Percentiles rank a stretch among this genome's conserved stretches.
phyloP scores from a whole-genome alignment of 768 basidiomycete genomes.

The Tremella mesenterica region DNA sequence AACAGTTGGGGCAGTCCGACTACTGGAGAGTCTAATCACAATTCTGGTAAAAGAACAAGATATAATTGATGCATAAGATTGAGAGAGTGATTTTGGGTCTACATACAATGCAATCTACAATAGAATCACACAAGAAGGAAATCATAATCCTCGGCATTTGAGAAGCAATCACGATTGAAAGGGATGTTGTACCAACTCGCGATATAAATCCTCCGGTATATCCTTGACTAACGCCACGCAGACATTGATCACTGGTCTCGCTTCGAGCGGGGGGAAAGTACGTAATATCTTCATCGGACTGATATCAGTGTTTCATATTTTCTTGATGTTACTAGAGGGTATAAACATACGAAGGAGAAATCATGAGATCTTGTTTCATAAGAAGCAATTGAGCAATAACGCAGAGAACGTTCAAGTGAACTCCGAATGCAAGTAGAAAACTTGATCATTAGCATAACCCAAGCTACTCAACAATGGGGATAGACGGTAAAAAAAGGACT shows the following conservation, averaged over 20 bases:
- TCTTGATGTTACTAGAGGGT: neutral
- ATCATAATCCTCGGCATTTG: too few species aligned
- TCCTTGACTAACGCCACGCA: slow-evolving; percentile 90
- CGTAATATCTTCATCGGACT: slow-evolving; percentile 93
- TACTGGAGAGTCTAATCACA: too few species aligned
- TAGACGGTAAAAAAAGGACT: slow-evolving; percentile 4
- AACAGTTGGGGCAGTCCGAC: too few species aligned
- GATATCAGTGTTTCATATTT: slow-evolving; percentile 5
- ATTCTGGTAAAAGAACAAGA: too few species aligned
- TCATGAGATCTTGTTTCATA: slow-evolving; percentile 84
- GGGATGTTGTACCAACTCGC: slow-evolving; percentile 39
- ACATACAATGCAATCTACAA: too few species aligned
- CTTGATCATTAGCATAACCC: slow-evolving; percentile 3
- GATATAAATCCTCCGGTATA: slow-evolving; percentile 56
- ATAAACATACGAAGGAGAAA: slow-evolving; percentile 63
- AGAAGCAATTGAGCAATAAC: slow-evolving; percentile 90
- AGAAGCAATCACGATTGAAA: slow-evolving; percentile 4
- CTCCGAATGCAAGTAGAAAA: slow-evolving; percentile 90
- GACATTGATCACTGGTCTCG: slow-evolving; percentile 77
- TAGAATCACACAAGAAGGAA: too few species aligned
- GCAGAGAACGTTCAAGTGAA: slow-evolving; percentile 91
- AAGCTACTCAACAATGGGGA: neutral
- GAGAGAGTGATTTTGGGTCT: too few species aligned
- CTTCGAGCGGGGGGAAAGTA: slow-evolving; percentile 85
- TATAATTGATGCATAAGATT: too few species aligned